Conservation (phyloP, 768 basidiomycete genomes). For the Auriculariales sp. region DNA sequence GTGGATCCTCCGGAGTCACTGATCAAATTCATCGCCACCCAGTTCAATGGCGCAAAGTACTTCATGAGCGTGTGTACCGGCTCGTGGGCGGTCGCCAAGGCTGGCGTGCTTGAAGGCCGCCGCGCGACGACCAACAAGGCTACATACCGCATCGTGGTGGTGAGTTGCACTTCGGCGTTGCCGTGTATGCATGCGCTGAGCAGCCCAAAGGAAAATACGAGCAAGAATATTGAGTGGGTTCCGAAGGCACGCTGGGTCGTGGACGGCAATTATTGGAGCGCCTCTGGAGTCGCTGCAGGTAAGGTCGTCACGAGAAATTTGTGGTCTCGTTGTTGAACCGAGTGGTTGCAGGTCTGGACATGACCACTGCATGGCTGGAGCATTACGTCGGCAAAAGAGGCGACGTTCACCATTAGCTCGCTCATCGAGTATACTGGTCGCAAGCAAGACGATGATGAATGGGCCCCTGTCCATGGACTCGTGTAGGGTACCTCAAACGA, state of each 20-base stretch:
- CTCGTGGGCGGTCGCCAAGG: constrained; percentile 21
- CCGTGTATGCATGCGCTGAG: too few species aligned
- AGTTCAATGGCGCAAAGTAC: constrained; percentile 23
- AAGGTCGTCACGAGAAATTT: constrained; percentile 7
- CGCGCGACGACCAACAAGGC: constrained; percentile 32
- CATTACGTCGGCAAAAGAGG: constrained; percentile 14
- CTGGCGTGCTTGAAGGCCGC: constrained; percentile 27
- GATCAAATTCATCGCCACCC: constrained; percentile 18
- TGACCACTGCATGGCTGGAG: constrained; percentile 19
- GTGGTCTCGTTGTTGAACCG: constrained; percentile 8
- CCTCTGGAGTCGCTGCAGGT: constrained; percentile 32
- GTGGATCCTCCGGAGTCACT: constrained; percentile 1
- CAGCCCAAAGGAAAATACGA: too few species aligned
- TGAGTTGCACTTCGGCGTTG: too few species aligned
- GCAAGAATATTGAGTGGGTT: constrained; percentile 30
- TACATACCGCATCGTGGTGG: constrained; percentile 14
- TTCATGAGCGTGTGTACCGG: constrained; percentile 28
- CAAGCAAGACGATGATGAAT: constrained; percentile 13
- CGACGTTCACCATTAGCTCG: constrained; percentile 5
- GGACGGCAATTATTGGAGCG: constrained; percentile 33
- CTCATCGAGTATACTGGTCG: too few species aligned
- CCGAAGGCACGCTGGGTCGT: constrained; percentile 31
- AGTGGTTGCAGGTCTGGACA: constrained; percentile 23
- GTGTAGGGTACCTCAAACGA: too few species aligned
- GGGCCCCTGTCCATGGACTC: constrained; percentile 12